Evolutionary conservation across 192 early-diverging fungal genomes (phyloP).

Genomic region (Coemansia sp.): DNA sequence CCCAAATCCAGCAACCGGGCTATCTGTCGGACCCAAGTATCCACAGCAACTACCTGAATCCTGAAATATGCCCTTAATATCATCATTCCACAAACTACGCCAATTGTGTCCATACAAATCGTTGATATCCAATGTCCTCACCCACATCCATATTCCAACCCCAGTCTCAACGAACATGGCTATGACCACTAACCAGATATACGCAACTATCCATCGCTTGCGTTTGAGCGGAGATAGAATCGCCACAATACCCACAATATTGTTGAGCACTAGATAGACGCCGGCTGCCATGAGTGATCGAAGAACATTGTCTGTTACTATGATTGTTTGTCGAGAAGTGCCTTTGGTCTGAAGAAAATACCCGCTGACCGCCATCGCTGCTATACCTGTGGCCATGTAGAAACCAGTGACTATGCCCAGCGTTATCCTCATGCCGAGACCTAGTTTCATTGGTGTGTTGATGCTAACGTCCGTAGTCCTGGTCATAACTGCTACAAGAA

Average conservation of each 20-base stretch:
- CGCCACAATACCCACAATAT: conserved; percentile 24
- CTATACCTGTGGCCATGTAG: conserved; percentile 35
- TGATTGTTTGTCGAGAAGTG: conserved; percentile 25
- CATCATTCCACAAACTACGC: conserved; percentile 40
- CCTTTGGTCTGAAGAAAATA: conserved; percentile 27
- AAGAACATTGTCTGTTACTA: conserved; percentile 34
- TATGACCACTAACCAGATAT: conserved; percentile 15
- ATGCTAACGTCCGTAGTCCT: conserved; percentile 10
- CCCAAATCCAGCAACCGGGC: conserved; percentile 19
- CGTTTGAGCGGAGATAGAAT: conserved; percentile 33
- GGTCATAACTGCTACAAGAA: neutral
- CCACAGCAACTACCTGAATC: conserved; percentile 36
- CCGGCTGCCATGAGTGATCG: conserved; percentile 30
- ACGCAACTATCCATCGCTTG: conserved; percentile 31
- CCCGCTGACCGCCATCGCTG: conserved; percentile 19
- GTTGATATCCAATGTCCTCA: conserved; percentile 32
- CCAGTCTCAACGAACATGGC: conserved; percentile 26
- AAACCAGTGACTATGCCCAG: conserved; percentile 21
- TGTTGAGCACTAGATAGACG: conserved; percentile 18
- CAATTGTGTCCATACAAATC: conserved; percentile 45
- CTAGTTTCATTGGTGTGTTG: conserved; percentile 26
- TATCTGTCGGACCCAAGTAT: conserved; percentile 36
- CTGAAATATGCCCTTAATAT: conserved; percentile 27
- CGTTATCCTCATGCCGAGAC: conserved; percentile 18
- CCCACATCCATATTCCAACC: conserved; percentile 47